A percentile compares a stretch with the other conserved stretches of the same genome.
phyloP scores from a whole-genome alignment of 208 protist genomes.

The Wallacemonas sp. region DNA sequence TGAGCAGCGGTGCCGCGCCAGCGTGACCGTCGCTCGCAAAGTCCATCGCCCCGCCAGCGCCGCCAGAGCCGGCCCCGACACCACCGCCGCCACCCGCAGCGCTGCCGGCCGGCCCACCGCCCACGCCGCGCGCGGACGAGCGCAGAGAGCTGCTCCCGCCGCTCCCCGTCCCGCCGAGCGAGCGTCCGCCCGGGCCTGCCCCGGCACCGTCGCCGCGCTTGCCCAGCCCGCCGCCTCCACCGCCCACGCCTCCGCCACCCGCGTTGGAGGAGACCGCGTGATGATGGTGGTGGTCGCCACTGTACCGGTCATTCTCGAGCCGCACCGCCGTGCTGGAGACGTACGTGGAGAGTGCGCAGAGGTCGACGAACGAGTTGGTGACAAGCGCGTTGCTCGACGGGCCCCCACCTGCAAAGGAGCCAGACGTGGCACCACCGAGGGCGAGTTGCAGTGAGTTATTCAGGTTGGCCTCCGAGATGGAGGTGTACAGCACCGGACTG shows the following conservation, averaged over 20 bases:
- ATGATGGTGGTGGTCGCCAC: constrained; percentile 1
- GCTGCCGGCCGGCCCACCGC: not conserved
- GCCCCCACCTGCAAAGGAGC: constrained; percentile 12
- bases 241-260: not conserved
- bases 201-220: constrained; percentile 11
- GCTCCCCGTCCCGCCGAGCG: not conserved
- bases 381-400: constrained; percentile 18
- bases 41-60: not conserved
- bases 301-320: constrained; percentile 3
- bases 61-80: not conserved
- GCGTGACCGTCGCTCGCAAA: constrained; percentile 1
- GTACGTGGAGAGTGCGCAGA: constrained; percentile 32
- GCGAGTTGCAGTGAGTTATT: not conserved
- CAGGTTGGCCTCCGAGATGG: constrained; percentile 3
- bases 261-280: not conserved
- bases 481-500: constrained; percentile 10
- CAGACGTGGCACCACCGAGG: not conserved
- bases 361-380: constrained; percentile 34
- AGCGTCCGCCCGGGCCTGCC: not conserved
- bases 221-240: not conserved
- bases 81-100: not conserved
- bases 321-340: constrained; percentile 15
- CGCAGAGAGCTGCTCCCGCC: not conserved
- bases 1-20: constrained; percentile 4
- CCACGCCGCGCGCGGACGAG: not conserved